These are phyloP conservation scores for Madurella fahalii DNA, from an alignment of 2,329 filamentous ascomycete species.

Conservation along the genomic window DNA sequence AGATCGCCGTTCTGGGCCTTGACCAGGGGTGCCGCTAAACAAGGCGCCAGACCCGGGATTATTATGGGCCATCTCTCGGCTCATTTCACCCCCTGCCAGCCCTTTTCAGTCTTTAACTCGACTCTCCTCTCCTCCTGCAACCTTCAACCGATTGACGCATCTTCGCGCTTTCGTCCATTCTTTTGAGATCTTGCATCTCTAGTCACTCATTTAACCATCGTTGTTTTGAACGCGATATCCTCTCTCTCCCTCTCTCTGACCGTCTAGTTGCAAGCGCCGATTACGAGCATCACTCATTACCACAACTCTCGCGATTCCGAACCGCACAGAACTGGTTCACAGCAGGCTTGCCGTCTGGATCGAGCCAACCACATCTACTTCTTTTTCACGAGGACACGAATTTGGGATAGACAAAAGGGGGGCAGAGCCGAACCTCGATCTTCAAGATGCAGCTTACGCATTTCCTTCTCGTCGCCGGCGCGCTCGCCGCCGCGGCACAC, in stretches of 20 bases:
- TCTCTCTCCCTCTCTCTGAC: constrained; percentile 10
- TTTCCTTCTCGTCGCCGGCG: constrained; percentile 31
- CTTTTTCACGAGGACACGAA: not conserved
- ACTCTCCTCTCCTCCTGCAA: constrained; percentile 11
- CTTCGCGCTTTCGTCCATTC: constrained; percentile 24
- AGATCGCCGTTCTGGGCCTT: constrained; percentile 16
- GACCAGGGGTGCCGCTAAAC: not conserved
- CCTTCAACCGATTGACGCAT: constrained; percentile 15
- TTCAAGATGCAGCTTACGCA: constrained; percentile 26
- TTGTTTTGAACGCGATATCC: constrained; percentile 12
- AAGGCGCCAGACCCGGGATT: constrained; percentile 5
- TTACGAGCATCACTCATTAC: constrained; percentile 10
- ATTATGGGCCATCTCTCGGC: constrained; percentile 10
- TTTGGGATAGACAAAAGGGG: constrained; percentile 2
- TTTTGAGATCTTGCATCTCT: constrained; percentile 28
- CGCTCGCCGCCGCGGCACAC: constrained; percentile 32
- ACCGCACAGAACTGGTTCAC: not conserved
- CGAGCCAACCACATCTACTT: not conserved
- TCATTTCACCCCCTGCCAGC: constrained; percentile 19
- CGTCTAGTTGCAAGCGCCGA: constrained; percentile 14
- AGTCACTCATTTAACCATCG: constrained; percentile 23
- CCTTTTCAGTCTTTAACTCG: constrained; percentile 12
- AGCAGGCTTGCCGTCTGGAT: not conserved
- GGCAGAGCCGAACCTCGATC: not conserved
- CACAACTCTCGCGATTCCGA: not conserved